Percentiles rank a stretch among this genome's conserved stretches.
These are phyloP conservation scores for Coleophoma crateriformis DNA, from an alignment of 2,329 filamentous ascomycete species.

Conservation along the genomic window DNA sequence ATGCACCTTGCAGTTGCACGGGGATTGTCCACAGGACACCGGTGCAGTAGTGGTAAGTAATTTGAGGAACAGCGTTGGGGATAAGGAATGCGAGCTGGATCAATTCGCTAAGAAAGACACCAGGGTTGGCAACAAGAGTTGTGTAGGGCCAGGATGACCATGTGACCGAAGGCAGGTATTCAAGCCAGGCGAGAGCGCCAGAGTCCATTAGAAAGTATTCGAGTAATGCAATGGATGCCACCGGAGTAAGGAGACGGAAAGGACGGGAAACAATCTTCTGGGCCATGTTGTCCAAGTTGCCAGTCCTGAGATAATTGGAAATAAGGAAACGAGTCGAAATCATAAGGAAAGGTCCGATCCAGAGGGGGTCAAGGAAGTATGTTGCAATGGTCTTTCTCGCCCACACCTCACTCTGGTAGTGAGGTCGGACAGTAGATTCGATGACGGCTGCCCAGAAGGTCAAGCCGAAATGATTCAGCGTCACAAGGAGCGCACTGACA, in stretches of 20 bases:
- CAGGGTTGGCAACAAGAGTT: constrained; percentile 31
- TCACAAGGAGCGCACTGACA: constrained; percentile 36
- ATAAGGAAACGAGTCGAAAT: constrained; percentile 40
- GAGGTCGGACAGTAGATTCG: constrained; percentile 27
- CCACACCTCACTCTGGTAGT: constrained; percentile 34
- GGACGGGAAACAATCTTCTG: constrained; percentile 37
- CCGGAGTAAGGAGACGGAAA: constrained; percentile 40
- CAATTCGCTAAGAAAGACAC: constrained; percentile 36
- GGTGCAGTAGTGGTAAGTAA: constrained; percentile 42
- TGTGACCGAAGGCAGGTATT: constrained; percentile 38
- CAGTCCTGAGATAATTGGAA: constrained; percentile 34
- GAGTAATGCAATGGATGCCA: constrained; percentile 34
- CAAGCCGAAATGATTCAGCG: constrained; percentile 36
- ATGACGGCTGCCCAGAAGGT: constrained; percentile 36
- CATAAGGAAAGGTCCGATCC: constrained; percentile 42
- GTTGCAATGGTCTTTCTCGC: constrained; percentile 34
- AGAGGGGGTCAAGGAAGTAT: constrained; percentile 38
- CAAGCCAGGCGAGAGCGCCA: constrained; percentile 34
- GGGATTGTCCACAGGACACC: constrained; percentile 45
- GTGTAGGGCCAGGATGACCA: constrained; percentile 43
- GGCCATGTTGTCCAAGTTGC: constrained; percentile 35
- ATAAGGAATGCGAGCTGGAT: constrained; percentile 39
- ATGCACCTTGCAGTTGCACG: constrained; percentile 40
- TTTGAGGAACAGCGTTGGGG: constrained; percentile 40
- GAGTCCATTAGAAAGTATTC: constrained; percentile 41